A percentile compares a stretch with the other conserved stretches of the same genome.
Conservation (phyloP, 306 rosid species). For the Rubus idaeus region DNA sequence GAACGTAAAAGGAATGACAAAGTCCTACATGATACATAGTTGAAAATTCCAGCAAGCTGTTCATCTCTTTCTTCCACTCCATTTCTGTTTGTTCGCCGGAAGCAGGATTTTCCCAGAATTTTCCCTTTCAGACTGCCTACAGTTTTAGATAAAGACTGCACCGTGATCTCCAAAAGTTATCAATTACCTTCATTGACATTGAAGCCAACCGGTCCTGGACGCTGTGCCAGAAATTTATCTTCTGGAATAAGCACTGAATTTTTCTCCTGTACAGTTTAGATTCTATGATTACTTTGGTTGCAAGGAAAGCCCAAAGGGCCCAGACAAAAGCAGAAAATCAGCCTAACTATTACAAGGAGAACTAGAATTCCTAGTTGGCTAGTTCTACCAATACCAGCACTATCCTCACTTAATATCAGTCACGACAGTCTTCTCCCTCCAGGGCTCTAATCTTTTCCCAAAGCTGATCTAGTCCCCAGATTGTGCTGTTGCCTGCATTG, state of each 20-base stretch:
- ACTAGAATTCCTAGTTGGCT: no score
- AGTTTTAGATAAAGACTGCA: conserved; percentile 77
- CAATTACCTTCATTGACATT: conserved; percentile 87
- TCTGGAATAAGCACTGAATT: conserved; percentile 71
- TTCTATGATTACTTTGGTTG: no score
- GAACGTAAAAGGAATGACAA: conserved; percentile 15
- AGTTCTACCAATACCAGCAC: no score
- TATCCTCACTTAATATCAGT: no score
- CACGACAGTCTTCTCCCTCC: no score
- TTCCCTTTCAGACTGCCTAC: conserved; percentile 83
- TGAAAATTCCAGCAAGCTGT: conserved; percentile 46
- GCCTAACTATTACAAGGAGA: no score
- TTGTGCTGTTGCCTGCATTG: no score
- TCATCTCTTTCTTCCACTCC: conserved; percentile 96
- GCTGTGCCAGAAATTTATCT: conserved; percentile 84
- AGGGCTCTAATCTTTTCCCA: no score
- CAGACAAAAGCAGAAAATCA: no score
- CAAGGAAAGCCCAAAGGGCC: no score
- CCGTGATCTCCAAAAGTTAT: conserved; percentile 68
- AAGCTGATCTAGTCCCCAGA: no score
- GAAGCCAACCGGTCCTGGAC: conserved; percentile 68
- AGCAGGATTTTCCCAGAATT: conserved; percentile 87
- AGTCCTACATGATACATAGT: conserved; percentile 26
- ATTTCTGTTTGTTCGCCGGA: conserved; percentile 94
- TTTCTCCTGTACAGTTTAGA: no score